Base-by-base conservation (phyloP, 257 asterid species). In the Gentiana macrophylla region DNA sequence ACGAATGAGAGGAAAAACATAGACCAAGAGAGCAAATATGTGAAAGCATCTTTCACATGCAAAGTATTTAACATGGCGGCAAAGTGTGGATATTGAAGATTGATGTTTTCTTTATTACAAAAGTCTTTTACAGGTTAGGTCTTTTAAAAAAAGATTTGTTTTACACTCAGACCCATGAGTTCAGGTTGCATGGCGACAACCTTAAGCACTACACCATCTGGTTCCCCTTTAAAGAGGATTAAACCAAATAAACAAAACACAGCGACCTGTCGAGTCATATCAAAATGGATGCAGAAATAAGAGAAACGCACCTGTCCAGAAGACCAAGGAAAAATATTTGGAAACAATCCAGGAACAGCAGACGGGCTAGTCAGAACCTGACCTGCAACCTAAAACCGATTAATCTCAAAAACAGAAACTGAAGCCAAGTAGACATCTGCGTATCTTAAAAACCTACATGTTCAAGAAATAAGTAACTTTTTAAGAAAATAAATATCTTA, bases 201-300 rank as follows among this genome's bases (percentile, higher is more conserved):
- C 24, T 24, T 24, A 24, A 24, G 24, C 24, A 24, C 24, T 24
- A 24, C 24, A 24, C 24, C 24, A 24, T 24, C 24, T 24, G 24
- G 24, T 24, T 24, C 24, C 24, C 24, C 24, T 24, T 24, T 24
- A 33, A 33, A 4, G 3, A 33, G 32, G 43, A 38, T 37, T 24
- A 38, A 55, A 3, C 13, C 1, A 15, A 38, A 6, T 12, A 35
- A 15, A 32, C 43, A 5, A 4, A 35, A 6, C 7, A 49, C 13
- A 15, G 53, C 61, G 63, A 91, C 98, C 98, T 91, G 97, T 73
- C 85, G 98, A 48, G 97, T 91, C 98, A 91, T 91, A 37, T 95
- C 98, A 44, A 35, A 36, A 61, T 32, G 15, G 59, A 62, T 24
- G 6, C 53, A 66, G 6, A 38, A 46, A 8, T 10, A 46, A 45